Base-by-base conservation (phyloP, 2,329 filamentous ascomycete genomes). In the Triangularia setosa region DNA sequence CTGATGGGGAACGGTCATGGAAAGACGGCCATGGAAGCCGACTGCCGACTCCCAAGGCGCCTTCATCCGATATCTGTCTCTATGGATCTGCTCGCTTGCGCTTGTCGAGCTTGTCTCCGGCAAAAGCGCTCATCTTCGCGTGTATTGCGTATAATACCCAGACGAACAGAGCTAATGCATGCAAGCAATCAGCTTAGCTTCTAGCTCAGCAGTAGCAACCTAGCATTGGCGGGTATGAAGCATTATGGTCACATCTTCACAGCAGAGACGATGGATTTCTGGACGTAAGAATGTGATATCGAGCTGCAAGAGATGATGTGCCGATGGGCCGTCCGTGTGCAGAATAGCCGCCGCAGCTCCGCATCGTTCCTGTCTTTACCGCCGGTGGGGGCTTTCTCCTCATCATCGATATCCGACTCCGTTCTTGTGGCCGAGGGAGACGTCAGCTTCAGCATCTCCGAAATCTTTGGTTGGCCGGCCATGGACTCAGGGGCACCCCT, bases 221-320 rank as follows among this genome's bases (percentile, higher is more conserved):
- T 71, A 73, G 72, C 70, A 67, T 59, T 64, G 72, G 72, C 72
- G 71, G 71, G 70, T 74, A 73, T 69, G 69, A 68, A 58, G 58
- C 44, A 63, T 60, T 61, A 65, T 60, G 11, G 65, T 70, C 70
- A 72, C 64, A 72, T 71, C 63, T 40, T 35, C n/a, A 25, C 23
- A 18, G 35, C 25, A 21, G 14, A 12, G 11, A 23, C 9, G 21
- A 18, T 18, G 16, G 24, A 23, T 58, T n/a, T 48, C 30, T 59
- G n/a, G 23, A 56, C 27, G 23, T 30, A 56, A 40, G 28, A 40
- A 62, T 64, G 60, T 59, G 63, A 65, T 57, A 59, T 69, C 64
- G 64, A 62, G 28, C 59, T 61, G 66, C 53, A 56, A 21, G 56
- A 61, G 35, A 33, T 9, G n/a, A 44, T 44, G 30, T 27, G 12